Conservation (phyloP, 441 rosid genomes). For the Brassica balearica region DNA sequence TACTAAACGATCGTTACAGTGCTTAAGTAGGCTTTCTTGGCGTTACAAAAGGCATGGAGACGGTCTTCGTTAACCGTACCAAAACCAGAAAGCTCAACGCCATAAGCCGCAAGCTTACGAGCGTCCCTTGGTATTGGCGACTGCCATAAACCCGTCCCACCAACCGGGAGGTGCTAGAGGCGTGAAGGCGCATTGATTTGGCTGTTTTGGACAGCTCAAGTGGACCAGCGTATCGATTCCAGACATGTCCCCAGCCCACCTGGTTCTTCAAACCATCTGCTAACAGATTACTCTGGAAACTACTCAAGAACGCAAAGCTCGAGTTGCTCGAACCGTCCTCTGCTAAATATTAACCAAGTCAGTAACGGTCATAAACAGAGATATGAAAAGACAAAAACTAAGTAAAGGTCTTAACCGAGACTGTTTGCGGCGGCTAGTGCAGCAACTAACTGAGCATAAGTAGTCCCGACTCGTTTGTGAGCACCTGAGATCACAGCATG, state of each 20-base stretch:
- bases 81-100: slow-evolving; percentile 72
- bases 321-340: slow-evolving; percentile 64
- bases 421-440: slow-evolving; percentile 87
- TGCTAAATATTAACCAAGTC: slow-evolving; percentile 41
- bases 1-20: slow-evolving; percentile 54
- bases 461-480: slow-evolving; percentile 88
- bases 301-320: slow-evolving; percentile 75
- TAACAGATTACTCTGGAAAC: slow-evolving; percentile 80
- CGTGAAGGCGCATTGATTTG: slow-evolving; percentile 82
- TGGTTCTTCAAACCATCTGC: slow-evolving; percentile 76
- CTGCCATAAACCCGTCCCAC: slow-evolving; percentile 99
- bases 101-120: slow-evolving; percentile 61
- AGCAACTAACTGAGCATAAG: slow-evolving; percentile 88
- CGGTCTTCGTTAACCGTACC: slow-evolving; percentile 73
- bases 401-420: slow-evolving; percentile 57
- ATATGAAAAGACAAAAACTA: background rate
- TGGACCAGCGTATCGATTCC: slow-evolving; percentile 96
- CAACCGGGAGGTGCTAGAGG: slow-evolving; percentile 94
- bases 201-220: slow-evolving; percentile 77
- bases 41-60: slow-evolving; percentile 62
- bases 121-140: slow-evolving; percentile 82
- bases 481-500: slow-evolving; percentile 85
- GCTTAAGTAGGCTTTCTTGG: slow-evolving; percentile 60
- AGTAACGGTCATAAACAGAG: background rate
- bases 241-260: slow-evolving; percentile 94